phyloP scores from a whole-genome alignment of 2,329 filamentous ascomycete genomes.

The Aspergillus glaucus region DNA sequence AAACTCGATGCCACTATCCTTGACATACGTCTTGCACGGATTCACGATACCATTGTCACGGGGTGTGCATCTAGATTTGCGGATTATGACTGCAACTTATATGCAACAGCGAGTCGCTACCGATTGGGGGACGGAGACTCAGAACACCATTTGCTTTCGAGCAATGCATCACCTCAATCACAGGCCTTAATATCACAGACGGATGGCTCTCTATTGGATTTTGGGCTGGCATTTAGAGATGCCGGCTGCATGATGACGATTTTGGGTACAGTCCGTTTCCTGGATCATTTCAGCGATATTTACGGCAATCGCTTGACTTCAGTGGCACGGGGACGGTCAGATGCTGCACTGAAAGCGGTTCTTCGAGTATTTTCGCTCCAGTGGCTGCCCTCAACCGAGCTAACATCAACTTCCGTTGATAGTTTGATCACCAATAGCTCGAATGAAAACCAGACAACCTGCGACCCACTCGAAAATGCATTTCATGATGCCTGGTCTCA shows the following conservation, averaged over 20 bases:
- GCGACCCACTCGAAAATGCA: background rate
- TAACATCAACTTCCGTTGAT: background rate
- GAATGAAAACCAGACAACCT: background rate
- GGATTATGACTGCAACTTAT: background rate
- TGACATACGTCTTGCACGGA: background rate
- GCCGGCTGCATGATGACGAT: background rate
- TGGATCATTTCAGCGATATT: background rate
- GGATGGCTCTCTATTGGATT: no score
- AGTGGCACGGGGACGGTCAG: slow-evolving; percentile 10
- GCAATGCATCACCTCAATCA: background rate
- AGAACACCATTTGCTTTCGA: background rate
- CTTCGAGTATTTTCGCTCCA: slow-evolving; percentile 14
- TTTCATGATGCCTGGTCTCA: background rate
- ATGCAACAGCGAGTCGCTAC: background rate
- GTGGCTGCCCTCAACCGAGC: slow-evolving; percentile 8
- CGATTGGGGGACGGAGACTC: background rate
- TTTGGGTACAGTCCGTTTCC: background rate
- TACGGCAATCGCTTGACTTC: background rate
- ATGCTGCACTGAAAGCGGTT: slow-evolving; percentile 13
- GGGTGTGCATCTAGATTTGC: background rate
- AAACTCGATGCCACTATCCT: background rate
- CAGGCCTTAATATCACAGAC: background rate
- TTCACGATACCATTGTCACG: background rate
- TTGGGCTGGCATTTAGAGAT: background rate
- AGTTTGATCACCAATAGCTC: background rate